Percentiles rank a stretch among this genome's conserved stretches.
Conservation (phyloP, 1,284 basidiomycete species). For the Cryptococcus sp. region DNA sequence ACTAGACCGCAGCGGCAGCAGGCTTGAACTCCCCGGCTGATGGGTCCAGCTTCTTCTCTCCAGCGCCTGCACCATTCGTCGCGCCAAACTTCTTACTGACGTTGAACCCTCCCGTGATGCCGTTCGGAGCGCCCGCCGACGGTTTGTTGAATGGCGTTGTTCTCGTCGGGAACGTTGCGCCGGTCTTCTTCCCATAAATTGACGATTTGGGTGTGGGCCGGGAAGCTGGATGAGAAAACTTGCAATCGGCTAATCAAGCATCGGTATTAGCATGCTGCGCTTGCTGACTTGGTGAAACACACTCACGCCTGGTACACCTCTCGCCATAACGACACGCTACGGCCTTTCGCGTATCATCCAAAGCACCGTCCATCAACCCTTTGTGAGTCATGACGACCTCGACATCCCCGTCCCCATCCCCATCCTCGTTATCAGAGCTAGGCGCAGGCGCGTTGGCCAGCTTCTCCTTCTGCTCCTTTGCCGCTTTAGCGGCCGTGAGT, state of each 20-base stretch:
- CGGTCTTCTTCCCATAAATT: slow-evolving; percentile 8
- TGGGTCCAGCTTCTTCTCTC: slow-evolving; percentile 30
- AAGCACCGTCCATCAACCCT: slow-evolving; percentile 38
- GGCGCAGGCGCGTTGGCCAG: slow-evolving; percentile 1
- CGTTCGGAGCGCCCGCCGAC: slow-evolving; percentile 5
- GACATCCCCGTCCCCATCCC: slow-evolving; percentile 23
- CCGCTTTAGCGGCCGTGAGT: slow-evolving; percentile 33
- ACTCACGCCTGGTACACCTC: slow-evolving; percentile 45
- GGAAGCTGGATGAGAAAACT: slow-evolving; percentile 40
- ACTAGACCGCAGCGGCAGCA: neutral
- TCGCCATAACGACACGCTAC: slow-evolving; percentile 45
- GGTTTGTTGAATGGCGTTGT: slow-evolving; percentile 13
- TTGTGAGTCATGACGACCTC: slow-evolving; percentile 37
- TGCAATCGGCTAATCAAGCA: slow-evolving; percentile 36
- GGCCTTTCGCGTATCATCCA: slow-evolving; percentile 34
- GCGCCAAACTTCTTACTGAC: slow-evolving; percentile 40
- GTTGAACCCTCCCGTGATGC: slow-evolving; percentile 29
- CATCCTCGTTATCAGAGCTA: slow-evolving; percentile 17
- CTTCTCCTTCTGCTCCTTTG: slow-evolving; percentile 16
- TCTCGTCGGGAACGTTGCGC: neutral
- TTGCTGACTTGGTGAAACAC: no score
- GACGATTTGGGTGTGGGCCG: slow-evolving; percentile 25
- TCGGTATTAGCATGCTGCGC: neutral
- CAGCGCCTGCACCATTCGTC: neutral
- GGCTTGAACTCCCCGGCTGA: slow-evolving; percentile 41